Percentiles rank a stretch among this genome's conserved stretches.
These are phyloP conservation scores for Agrostemma githago DNA, from an alignment of 148 eudicot species.

Conservation along the genomic window DNA sequence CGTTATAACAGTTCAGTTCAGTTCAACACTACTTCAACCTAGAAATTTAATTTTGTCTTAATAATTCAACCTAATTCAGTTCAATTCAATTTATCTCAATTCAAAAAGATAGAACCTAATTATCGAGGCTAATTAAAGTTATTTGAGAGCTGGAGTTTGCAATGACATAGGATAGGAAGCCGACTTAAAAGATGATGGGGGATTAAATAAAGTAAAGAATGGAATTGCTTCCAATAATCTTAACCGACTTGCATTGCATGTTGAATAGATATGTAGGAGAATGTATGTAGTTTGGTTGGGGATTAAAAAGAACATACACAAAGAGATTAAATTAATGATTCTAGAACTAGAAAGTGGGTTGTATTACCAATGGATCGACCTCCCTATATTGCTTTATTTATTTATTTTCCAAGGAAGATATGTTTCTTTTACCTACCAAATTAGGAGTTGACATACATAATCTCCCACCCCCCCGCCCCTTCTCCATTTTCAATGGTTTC, in stretches of 20 bases:
- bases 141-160: too few species aligned
- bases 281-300: neutral
- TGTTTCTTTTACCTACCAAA: slow-evolving; percentile 24
- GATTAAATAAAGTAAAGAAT: neutral
- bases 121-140: too few species aligned
- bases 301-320: slow-evolving; percentile 4
- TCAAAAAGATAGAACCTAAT: too few species aligned
- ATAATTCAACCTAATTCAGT: too few species aligned
- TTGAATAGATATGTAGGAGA: slow-evolving; percentile 15
- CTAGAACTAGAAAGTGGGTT: slow-evolving; percentile 16
- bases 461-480: neutral
- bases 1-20: too few species aligned
- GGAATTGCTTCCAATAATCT: slow-evolving; percentile 4
- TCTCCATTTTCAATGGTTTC: slow-evolving; percentile 20
- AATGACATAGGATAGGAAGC: slow-evolving; percentile 23
- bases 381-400: neutral
- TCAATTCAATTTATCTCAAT: too few species aligned
- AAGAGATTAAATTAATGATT: neutral
- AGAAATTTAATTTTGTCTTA: too few species aligned
- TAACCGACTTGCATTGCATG: slow-evolving; percentile 25
- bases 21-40: too few species aligned
- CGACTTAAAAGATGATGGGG: neutral
- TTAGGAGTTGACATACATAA: slow-evolving; percentile 23
- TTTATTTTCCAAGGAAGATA: neutral
- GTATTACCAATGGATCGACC: slow-evolving; percentile 10